Percentiles rank a stretch among this genome's conserved stretches.
Conservation (phyloP, 208 protist genomes). For the Blechomonas ayalai region DNA sequence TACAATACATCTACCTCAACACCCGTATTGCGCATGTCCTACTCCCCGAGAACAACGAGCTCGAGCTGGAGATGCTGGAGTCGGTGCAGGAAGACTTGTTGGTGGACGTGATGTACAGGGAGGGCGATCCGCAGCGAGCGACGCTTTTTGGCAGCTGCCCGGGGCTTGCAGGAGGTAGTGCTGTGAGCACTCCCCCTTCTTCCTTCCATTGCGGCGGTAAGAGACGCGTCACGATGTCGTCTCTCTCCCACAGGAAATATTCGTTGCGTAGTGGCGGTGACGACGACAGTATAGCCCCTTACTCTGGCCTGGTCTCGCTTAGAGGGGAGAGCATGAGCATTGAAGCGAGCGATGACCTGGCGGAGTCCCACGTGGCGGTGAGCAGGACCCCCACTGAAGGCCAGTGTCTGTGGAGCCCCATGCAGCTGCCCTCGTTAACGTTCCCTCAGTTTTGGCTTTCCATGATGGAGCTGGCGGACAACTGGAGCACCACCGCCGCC, state of each 20-base stretch:
- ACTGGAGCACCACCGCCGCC: conserved; percentile 68
- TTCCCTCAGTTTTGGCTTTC: conserved; percentile 81
- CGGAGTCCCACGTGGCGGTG: too few species aligned
- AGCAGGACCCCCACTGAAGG: too few species aligned
- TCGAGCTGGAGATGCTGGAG: conserved; percentile 68
- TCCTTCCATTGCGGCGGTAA: too few species aligned
- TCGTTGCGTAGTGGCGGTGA: too few species aligned
- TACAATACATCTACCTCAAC: conserved; percentile 85
- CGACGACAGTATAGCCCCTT: too few species aligned
- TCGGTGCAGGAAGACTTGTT: conserved; percentile 66
- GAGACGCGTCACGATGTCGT: too few species aligned
- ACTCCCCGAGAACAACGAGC: conserved; percentile 32
- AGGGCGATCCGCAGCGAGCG: conserved; percentile 16
- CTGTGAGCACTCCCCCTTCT: too few species aligned
- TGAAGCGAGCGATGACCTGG: too few species aligned
- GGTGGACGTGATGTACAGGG: conserved; percentile 39
- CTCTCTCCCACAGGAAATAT: too few species aligned
- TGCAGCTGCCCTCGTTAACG: conserved; percentile 50
- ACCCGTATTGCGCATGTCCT: conserved; percentile 67
- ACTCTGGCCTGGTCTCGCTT: too few species aligned
- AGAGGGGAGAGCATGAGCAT: too few species aligned
- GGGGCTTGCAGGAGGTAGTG: too few species aligned
- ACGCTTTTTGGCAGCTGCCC: conserved; percentile 45
- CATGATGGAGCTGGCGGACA: conserved; percentile 83
- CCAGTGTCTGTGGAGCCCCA: conserved; percentile 13